These are phyloP conservation scores for Jatropha curcas DNA, from an alignment of 345 rosid genomes.

Conservation along the genomic window DNA sequence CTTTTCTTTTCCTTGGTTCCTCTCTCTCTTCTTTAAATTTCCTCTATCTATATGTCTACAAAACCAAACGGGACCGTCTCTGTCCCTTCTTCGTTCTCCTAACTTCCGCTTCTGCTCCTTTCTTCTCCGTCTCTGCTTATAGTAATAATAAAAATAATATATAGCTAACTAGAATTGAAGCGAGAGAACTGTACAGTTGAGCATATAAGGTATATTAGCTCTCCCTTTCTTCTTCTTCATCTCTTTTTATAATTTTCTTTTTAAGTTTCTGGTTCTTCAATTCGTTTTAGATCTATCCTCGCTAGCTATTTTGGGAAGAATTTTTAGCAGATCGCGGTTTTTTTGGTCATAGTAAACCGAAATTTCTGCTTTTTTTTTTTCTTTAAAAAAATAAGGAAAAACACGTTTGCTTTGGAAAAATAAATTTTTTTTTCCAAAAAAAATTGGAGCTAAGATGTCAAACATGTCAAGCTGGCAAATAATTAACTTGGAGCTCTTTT, in stretches of 20 bases:
- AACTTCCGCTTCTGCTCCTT: background rate
- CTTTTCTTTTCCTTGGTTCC: conserved; percentile 22
- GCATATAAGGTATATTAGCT: conserved; percentile 22
- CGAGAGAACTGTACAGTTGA: conserved; percentile 28
- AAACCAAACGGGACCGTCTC: conserved; percentile 17
- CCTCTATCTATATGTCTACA: conserved; percentile 25
- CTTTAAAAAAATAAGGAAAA: conserved; percentile 2
- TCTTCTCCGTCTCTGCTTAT: background rate
- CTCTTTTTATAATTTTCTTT: background rate
- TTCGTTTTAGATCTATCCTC: background rate
- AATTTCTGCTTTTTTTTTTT: background rate
- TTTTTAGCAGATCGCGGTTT: background rate
- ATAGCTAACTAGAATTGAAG: background rate
- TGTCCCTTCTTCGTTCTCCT: background rate
- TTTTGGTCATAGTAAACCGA: background rate
- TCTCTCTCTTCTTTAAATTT: background rate
- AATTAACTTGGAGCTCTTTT: too few relatives aligned
- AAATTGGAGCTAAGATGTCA: background rate
- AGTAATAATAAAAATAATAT: background rate
- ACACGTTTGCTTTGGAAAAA: background rate
- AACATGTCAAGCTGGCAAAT: background rate
- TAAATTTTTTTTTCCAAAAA: too few relatives aligned
- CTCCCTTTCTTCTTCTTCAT: background rate
- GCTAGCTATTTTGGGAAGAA: background rate
- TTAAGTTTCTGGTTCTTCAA: background rate